Evolutionary conservation across 1,284 basidiomycete species (phyloP), one percentile per base, ranked within the genome.

Genomic region (Microbotryomycetes sp.): DNA sequence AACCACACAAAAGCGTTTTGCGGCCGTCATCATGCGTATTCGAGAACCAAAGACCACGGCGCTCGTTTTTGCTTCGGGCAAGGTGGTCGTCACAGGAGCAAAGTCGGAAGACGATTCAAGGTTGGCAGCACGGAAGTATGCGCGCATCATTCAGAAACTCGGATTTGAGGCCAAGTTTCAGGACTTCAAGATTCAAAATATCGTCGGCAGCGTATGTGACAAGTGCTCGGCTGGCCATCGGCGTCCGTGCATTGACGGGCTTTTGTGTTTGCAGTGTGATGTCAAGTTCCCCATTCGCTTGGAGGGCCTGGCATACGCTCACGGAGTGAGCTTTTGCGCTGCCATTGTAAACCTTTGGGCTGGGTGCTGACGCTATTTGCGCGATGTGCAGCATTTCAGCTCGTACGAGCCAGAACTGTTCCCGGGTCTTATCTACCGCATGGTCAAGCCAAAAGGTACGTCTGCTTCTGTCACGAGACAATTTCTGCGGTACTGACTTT

Each of bases 181-280:
- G 58, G 94, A 99, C 79, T 98, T 98, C 82, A 99, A 98, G 81
- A 98, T 98, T 59, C 94, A 98, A 81, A 99, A 98, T 77, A 98
- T 98, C 58, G 96, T 98, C 54, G 96, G 96, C 59, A 88, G 85
- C 73, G 66, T 68, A 52, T 28, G 66, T 65, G 5, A n/a, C n/a
- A n/a, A n/a, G n/a, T n/a, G 41, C n/a, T 45, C 15, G 15, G 15
- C n/a, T n/a, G 15, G 41, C 15, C n/a, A n/a, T 35, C 5, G 15
- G 13, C 41, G 45, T 24, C 41, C 30, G 23, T 27, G 1, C 27
- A 1, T n/a, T 15, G 26, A 31, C 13, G 3, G 9, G n/a, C 23
- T 11, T 45, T 51, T n/a, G 3, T n/a, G 11, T 18, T 26, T 35
- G 23, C 52, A 67, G 67, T 98, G 96, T 77, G 96, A 98, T 75